phyloP scores from a whole-genome alignment of 371 early-diverging fungal species.

The Rhizopus stolonifer region DNA sequence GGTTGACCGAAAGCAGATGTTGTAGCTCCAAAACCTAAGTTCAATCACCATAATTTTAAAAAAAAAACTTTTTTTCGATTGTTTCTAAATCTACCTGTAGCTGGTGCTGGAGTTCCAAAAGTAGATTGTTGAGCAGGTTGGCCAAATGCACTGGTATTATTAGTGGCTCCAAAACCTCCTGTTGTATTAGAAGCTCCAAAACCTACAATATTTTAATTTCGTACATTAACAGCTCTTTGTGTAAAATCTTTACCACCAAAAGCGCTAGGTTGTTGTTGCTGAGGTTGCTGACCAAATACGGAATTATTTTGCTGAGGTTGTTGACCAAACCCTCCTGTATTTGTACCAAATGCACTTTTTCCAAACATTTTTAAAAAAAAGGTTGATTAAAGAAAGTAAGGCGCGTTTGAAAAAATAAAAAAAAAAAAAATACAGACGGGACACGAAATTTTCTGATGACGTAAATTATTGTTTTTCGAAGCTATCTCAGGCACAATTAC shows the following conservation, averaged over 20 bases:
- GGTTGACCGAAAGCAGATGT: constrained; percentile 53
- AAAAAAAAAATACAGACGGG: too few relatives aligned
- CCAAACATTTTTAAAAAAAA: constrained; percentile 39
- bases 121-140: constrained; percentile 42
- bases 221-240: background rate
- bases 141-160: constrained; percentile 51
- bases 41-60: background rate
- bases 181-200: constrained; percentile 48
- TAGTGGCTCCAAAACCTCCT: constrained; percentile 36
- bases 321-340: constrained; percentile 55
- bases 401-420: background rate
- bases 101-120: constrained; percentile 34
- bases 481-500: too few relatives aligned
- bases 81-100: constrained; percentile 28
- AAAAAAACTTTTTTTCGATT: background rate
- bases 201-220: constrained; percentile 29
- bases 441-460: too few relatives aligned
- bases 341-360: constrained; percentile 40
- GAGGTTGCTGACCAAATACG: constrained; percentile 42
- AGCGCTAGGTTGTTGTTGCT: constrained; percentile 38
- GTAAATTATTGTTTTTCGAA: too few relatives aligned
- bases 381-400: background rate
- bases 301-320: constrained; percentile 55
- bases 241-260: constrained; percentile 48
- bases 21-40: constrained; percentile 34